A percentile compares a stretch with the other conserved stretches of the same genome.
phyloP scores from a whole-genome alignment of 2,329 filamentous ascomycete species.

The Ophiocordyceps polyrhachis-furcata region DNA sequence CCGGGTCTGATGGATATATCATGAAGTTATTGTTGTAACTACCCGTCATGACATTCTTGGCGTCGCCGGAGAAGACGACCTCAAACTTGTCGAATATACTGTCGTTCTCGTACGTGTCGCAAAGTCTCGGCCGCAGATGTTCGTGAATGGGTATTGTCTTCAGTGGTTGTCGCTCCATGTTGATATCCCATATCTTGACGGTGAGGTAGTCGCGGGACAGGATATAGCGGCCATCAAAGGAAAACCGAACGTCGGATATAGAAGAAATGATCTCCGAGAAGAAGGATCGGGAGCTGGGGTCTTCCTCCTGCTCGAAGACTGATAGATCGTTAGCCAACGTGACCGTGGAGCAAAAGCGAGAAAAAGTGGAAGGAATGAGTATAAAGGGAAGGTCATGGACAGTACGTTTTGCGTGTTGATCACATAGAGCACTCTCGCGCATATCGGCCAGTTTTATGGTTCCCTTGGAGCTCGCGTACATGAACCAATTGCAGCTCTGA shows the following conservation, averaged over 20 bases:
- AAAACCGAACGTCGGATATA: conserved; percentile 96
- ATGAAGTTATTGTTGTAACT: conserved; percentile 99
- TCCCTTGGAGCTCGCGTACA: conserved; percentile 98
- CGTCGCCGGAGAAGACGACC: conserved; percentile 94
- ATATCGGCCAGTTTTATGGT: conserved; percentile 98
- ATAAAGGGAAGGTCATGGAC: not conserved
- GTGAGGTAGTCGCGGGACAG: conserved; percentile 95
- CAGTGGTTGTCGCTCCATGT: conserved; percentile 93
- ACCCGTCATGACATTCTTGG: conserved; percentile 98
- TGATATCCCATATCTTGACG: conserved; percentile 99
- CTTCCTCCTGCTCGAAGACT: conserved; percentile 99
- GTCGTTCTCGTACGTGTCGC: conserved; percentile 98
- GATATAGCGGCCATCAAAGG: conserved; percentile 89
- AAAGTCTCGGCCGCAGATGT: conserved; percentile 80
- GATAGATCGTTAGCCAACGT: conserved; percentile 7
- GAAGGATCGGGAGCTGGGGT: conserved; percentile 90
- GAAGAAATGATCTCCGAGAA: conserved; percentile 99
- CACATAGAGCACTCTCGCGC: conserved; percentile 89
- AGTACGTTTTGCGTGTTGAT: conserved; percentile 83
- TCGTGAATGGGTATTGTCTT: conserved; percentile 99
- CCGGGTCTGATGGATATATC: conserved; percentile 95
- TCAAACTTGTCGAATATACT: conserved; percentile 99
- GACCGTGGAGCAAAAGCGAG: not conserved
- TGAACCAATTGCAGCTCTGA: conserved; percentile 97
- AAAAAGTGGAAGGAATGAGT: not conserved